Evolutionary conservation across 176 grass and related monocot genomes (phyloP), one percentile per base, ranked within the genome.

Genomic region (Musa beccarii): DNA sequence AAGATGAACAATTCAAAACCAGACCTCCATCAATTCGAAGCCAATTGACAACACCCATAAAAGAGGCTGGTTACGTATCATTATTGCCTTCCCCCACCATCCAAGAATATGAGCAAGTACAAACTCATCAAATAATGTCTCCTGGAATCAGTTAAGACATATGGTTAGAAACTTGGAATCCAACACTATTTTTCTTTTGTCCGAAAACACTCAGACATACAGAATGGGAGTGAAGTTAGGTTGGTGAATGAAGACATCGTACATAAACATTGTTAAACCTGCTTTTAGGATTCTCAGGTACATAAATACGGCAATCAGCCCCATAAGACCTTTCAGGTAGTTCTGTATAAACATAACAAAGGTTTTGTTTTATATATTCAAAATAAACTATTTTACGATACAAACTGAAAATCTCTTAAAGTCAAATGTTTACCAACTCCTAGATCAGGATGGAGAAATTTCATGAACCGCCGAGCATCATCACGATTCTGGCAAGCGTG

Each of bases 61-160:
- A 89, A 99, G 95, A 69, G 95, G 84, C 87, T 99, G 95, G 80
- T 99, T 99, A 78, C 95, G 80, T 85, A 99, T 99, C 95, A 99
- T 99, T 85, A 99, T 99, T 84, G 95, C 95, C 73, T 99, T 99
- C 49, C 95, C 88, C 95, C 95, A 99, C 95, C 95, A 99, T 82
- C 95, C 95, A 83, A 99, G 88, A 76, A 99, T 80, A 85, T 99
- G 95, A 52, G 95, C 95, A 77, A 94, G 76, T 70, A 94, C 95
- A 99, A 99, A 99, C 64, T 99, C 95, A 85, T 99, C 95, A 84
- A 99, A 99, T 70, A 99, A 85, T 66, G 90, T 99, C 84, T 99
- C 91, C 95, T 99, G 93, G 77, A 84, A 69, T 83, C 91, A 94
- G 59, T 86, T 92, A 89, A 81, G 86, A 86, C 84, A 79, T 79